phyloP scores from a whole-genome alignment of 192 early-diverging fungal species.

The Entomortierella parvispora region DNA sequence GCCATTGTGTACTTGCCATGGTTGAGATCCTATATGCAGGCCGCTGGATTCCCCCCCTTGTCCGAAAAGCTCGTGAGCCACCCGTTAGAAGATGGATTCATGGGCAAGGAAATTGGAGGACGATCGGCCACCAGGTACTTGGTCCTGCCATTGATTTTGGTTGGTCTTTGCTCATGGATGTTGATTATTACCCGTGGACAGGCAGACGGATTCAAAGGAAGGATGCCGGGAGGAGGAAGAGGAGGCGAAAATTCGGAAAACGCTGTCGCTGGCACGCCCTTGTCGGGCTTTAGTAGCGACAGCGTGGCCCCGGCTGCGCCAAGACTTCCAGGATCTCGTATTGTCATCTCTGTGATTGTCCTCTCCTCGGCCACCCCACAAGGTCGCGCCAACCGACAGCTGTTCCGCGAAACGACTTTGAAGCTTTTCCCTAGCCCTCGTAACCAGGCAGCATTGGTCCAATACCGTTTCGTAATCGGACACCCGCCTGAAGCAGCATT shows the following conservation, averaged over 20 bases:
- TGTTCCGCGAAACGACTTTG: slow-evolving; percentile 61
- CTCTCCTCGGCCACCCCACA: slow-evolving; percentile 63
- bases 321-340: no score
- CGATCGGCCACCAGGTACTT: slow-evolving; percentile 32
- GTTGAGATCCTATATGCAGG: slow-evolving; percentile 31
- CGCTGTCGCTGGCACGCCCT: no score
- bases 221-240: background rate
- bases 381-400: slow-evolving; percentile 52
- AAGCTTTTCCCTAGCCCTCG: slow-evolving; percentile 56
- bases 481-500: slow-evolving; percentile 36
- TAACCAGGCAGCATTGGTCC: slow-evolving; percentile 50
- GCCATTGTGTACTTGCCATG: slow-evolving; percentile 34
- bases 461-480: slow-evolving; percentile 60
- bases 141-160: slow-evolving; percentile 55
- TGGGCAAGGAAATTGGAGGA: slow-evolving; percentile 46
- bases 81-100: slow-evolving; percentile 47
- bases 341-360: slow-evolving; percentile 56
- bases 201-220: slow-evolving; percentile 1
- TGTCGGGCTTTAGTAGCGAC: no score
- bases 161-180: slow-evolving; percentile 61
- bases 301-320: no score
- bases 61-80: slow-evolving; percentile 24
- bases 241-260: no score
- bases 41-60: slow-evolving; percentile 24
- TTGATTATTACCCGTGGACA: slow-evolving; percentile 55